Base-by-base conservation (phyloP, 2,329 filamentous ascomycete species). In the Trichophyton simii region DNA sequence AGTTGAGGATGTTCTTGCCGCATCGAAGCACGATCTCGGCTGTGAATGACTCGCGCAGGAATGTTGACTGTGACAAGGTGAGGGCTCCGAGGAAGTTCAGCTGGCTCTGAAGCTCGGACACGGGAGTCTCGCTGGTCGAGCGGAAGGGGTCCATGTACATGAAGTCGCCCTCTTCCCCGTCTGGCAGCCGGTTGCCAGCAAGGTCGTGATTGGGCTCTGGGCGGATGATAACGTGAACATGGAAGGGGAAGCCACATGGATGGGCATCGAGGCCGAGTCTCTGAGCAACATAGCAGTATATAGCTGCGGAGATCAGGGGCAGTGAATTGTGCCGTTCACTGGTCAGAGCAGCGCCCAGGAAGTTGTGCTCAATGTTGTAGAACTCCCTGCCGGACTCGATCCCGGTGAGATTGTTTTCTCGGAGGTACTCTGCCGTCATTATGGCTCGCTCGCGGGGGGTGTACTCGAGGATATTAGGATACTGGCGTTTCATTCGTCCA, bases 71-170 rank as follows among this genome's bases (percentile, higher is more conserved):
- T 1, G 74, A 70, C 11, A 64, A 38, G 68, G 67, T 66, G 13
- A 73, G 69, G 18, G 71, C 75, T 9, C 80, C 79, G 66, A 83
- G 71, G 25, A 80, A 77, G 46, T 79, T 77, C n/a, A 92, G 75
- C 64, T 84, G 79, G 28, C 74, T 75, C 62, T 82, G 79, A 42
- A 96, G 76, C 58, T 82, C 77, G 1, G 77, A 74, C 11, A 83
- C 72, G 0, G 80, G 77, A 0, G 91, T 82, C 72, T 95, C 90
- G 13, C 82, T 74, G 38, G 84, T 81, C 2, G 82, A 84, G 31
- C 83, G 82, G 72, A 88, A 96, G 0, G 91, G 91, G 68, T 96
- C 89, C 65, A 96, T 79, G 70, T 89, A 95, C 83, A 96, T 92
- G 55, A 79, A 77, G 62, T 81, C 78, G 6, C 72, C 72, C 22